Evolutionary conservation across 2,329 filamentous ascomycete genomes (phyloP).

Genomic region (Ascocoryne sarcoides): DNA sequence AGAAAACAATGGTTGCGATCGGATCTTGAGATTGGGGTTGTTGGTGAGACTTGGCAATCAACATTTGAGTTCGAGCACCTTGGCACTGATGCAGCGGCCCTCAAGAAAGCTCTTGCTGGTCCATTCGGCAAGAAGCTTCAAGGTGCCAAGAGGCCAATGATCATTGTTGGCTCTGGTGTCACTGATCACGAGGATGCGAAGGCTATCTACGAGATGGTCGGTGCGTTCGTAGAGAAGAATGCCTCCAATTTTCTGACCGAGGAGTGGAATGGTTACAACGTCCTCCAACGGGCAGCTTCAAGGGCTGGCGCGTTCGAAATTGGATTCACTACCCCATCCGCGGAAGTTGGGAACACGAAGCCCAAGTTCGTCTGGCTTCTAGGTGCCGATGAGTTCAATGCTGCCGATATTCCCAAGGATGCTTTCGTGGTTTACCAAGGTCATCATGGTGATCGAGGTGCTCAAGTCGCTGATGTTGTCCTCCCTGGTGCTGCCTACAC

Average conservation of each 20-base stretch:
- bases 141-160: slow-evolving; percentile 86
- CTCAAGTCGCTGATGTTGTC: slow-evolving; percentile 85
- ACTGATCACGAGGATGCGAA: slow-evolving; percentile 88
- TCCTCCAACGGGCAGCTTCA: slow-evolving; percentile 88
- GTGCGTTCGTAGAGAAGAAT: slow-evolving; percentile 88
- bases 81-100: slow-evolving; percentile 64
- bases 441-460: slow-evolving; percentile 91
- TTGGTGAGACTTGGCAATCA: slow-evolving; percentile 85
- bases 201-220: slow-evolving; percentile 85
- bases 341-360: slow-evolving; percentile 70
- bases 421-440: slow-evolving; percentile 98
- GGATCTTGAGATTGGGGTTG: slow-evolving; percentile 82
- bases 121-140: slow-evolving; percentile 89
- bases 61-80: slow-evolving; percentile 95
- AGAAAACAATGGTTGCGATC: slow-evolving; percentile 96
- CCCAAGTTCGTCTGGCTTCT: slow-evolving; percentile 97
- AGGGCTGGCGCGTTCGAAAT: slow-evolving; percentile 91
- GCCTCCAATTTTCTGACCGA: slow-evolving; percentile 75
- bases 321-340: slow-evolving; percentile 82
- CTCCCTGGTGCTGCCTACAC: slow-evolving; percentile 94
- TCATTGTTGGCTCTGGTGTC: slow-evolving; percentile 86
- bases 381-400: slow-evolving; percentile 82
- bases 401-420: slow-evolving; percentile 84
- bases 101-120: slow-evolving; percentile 80
- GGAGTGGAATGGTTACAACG: slow-evolving; percentile 97